Base-by-base conservation (phyloP, 768 basidiomycete genomes). In the Nevesoporus exiguus region DNA sequence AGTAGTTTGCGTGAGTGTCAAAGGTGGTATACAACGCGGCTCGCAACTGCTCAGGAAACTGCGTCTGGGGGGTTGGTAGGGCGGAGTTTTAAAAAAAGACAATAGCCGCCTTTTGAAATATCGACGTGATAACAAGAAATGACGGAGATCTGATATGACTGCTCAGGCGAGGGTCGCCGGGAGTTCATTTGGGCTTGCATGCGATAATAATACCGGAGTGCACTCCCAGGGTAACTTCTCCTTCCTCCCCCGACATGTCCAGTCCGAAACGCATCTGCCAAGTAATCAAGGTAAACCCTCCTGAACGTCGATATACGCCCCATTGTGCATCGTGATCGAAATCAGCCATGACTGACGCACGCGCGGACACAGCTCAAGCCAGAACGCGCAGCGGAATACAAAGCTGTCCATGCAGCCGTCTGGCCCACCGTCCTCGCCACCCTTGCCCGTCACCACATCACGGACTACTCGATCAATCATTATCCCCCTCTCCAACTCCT, bases 391-490 rank as follows among this genome's bases (percentile, higher is more conserved):
- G 74, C 70, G 9, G 80, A 82, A 58, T 86, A 85, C 71, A 79
- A 76, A 52, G 61, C 66, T n/a, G 66, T 84, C 40, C 89, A 90
- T 59, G 74, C 77, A 0, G 74, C 73, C 7, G 84, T 86, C 42
- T 90, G 87, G 85, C 85, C 85, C 3, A 73, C 77, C 21, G 86
- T 90, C 3, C 80, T 90, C 22, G 78, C 76, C 24, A 78, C 86
- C 8, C 74, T 89, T 22, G 74, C 78, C 54, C 75, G 77, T 11
- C 78, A 85, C 47, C 80, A 90, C 66, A 79, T 90, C 52, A 71
- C 73, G 34, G 88, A 92, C 70, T 92, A 91, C 65, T 86, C 86
- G 17, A 91, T 91, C 67, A 77, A 86, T 61, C 79, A 88, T 63
- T 80, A 84, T 60, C 78, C 81, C 17, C 79, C 79, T 5, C 72